phyloP scores from a whole-genome alignment of 2,329 filamentous ascomycete genomes.

The Cytospora schulzeri region DNA sequence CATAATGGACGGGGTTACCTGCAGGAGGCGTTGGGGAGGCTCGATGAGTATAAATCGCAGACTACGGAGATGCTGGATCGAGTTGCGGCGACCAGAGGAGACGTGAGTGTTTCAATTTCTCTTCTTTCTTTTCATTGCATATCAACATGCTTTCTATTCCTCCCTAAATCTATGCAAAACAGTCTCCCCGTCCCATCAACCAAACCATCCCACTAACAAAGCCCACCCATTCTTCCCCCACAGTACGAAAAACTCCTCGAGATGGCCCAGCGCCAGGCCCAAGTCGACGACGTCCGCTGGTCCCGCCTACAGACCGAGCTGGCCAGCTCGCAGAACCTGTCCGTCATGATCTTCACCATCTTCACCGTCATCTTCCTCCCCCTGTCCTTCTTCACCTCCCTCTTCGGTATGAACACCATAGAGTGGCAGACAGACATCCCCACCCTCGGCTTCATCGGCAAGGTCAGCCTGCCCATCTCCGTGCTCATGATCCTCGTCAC shows the following conservation, averaged over 20 bases:
- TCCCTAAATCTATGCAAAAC: too few relatives aligned
- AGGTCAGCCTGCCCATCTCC: conserved; percentile 52
- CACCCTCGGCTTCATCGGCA: conserved; percentile 47
- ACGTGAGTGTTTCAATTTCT: conserved; percentile 42
- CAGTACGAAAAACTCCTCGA: conserved; percentile 66
- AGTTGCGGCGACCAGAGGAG: conserved; percentile 60
- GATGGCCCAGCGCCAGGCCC: conserved; percentile 67
- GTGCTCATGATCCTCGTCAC: conserved; percentile 51
- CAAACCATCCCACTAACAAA: conserved; percentile 31
- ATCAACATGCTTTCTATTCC: too few relatives aligned
- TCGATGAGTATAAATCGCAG: conserved; percentile 58
- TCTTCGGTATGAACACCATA: conserved; percentile 66
- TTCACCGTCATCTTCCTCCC: conserved; percentile 66
- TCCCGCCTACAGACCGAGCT: conserved; percentile 65
- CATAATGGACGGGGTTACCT: conserved; percentile 54
- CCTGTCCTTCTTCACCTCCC: conserved; percentile 64
- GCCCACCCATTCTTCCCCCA: conserved; percentile 35
- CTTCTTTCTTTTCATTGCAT: too few relatives aligned
- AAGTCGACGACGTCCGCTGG: conserved; percentile 66
- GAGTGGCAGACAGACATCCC: conserved; percentile 58
- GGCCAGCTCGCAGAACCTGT: conserved; percentile 62
- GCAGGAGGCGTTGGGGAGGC: conserved; percentile 51
- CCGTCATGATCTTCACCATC: conserved; percentile 67
- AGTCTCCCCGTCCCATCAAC: not conserved
- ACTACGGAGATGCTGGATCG: conserved; percentile 59